Conservation (phyloP, 176 grass and related monocot species). For the Oryza longistaminata region DNA sequence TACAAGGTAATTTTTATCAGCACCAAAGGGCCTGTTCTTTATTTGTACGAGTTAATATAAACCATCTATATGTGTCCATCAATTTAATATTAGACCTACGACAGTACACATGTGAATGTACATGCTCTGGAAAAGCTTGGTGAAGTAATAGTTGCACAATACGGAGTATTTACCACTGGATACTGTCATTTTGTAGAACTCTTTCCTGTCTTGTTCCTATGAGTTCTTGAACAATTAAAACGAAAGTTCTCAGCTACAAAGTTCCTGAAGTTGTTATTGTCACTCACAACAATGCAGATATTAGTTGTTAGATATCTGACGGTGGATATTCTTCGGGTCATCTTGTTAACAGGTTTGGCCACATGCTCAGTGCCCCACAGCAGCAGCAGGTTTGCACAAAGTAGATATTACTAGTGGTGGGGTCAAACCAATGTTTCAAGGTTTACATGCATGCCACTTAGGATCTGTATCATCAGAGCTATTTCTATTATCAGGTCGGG, state of each 20-base stretch:
- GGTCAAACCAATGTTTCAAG: slow-evolving; percentile 2
- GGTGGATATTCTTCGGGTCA: slow-evolving; percentile 32
- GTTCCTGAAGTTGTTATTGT: slow-evolving; percentile 1
- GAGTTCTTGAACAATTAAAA: slow-evolving; percentile 23
- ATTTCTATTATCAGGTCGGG: slow-evolving; percentile 32
- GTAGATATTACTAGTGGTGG: slow-evolving; percentile 44
- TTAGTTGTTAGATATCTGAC: slow-evolving; percentile 27
- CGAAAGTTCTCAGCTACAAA: slow-evolving; percentile 29
- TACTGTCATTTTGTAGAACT: neutral
- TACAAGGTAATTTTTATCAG: neutral
- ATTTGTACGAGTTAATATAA: too few relatives aligned
- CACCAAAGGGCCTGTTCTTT: too few relatives aligned
- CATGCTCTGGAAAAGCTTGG: neutral
- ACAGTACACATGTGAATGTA: neutral
- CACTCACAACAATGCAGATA: slow-evolving; percentile 22
- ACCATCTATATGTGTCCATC: too few relatives aligned
- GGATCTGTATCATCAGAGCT: slow-evolving; percentile 29
- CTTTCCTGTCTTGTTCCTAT: slow-evolving; percentile 20
- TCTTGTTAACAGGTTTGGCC: slow-evolving; percentile 40
- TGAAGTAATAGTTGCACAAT: slow-evolving; percentile 3
- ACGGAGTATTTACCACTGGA: neutral
- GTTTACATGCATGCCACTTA: slow-evolving; percentile 47
- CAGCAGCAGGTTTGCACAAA: slow-evolving; percentile 20
- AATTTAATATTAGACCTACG: neutral
- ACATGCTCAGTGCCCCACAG: slow-evolving; percentile 34